Evolutionary conservation across 73 alveolate species (phyloP).

Genomic region (Symbiodinium pilosum): DNA sequence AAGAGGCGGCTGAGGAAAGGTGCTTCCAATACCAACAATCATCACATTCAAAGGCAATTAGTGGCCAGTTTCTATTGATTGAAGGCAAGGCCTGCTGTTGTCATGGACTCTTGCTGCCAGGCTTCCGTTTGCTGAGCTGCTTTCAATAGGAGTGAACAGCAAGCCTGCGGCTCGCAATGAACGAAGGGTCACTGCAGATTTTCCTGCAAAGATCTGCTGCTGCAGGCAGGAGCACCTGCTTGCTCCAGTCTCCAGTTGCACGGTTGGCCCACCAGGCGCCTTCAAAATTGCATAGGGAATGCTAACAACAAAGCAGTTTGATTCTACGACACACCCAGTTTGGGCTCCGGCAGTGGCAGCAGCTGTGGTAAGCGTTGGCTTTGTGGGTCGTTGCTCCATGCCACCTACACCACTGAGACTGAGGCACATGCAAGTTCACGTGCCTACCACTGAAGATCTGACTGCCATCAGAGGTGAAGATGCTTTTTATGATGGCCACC

Average conservation of each 20-base stretch:
- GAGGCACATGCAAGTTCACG: too few relatives aligned
- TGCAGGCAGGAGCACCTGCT: constrained; percentile 1
- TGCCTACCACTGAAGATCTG: neutral
- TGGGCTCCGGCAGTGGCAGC: constrained; percentile 57
- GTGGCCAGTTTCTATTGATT: neutral
- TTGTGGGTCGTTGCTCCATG: constrained; percentile 63
- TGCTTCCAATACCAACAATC: too few relatives aligned
- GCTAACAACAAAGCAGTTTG: neutral
- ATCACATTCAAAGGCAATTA: too few relatives aligned
- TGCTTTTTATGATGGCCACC: neutral
- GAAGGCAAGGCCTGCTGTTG: too few relatives aligned
- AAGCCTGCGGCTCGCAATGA: neutral
- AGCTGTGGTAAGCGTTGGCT: constrained; percentile 51
- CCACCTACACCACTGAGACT: neutral
- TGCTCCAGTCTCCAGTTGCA: constrained; percentile 86
- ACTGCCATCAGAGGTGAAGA: neutral
- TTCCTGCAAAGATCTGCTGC: neutral
- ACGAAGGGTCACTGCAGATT: neutral
- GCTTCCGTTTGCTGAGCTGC: neutral
- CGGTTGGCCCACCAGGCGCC: constrained; percentile 92
- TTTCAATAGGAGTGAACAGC: neutral
- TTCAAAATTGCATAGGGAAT: neutral
- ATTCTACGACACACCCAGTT: neutral
- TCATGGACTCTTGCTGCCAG: too few relatives aligned
- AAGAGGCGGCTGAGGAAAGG: too few relatives aligned